Conservation (phyloP, 2,329 filamentous ascomycete species). For the Cercospora zeina region DNA sequence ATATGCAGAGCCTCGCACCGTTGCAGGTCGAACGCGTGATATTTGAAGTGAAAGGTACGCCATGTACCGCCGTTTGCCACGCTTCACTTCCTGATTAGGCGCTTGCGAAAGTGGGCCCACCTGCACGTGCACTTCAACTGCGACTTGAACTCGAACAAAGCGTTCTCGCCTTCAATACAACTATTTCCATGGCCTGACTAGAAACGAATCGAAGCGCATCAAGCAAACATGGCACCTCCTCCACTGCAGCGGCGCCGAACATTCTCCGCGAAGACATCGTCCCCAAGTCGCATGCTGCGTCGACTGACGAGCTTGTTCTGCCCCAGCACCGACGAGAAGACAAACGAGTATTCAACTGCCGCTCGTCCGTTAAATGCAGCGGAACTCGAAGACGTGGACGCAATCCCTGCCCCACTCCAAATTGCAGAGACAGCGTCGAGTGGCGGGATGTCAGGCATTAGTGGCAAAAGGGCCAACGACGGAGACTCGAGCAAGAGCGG, state of each 20-base stretch:
- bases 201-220: neutral
- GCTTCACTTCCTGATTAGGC: neutral
- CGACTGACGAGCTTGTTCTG: neutral
- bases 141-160: neutral
- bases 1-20: neutral
- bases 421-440: neutral
- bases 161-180: neutral
- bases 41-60: neutral
- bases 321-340: neutral
- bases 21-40: neutral
- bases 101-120: neutral
- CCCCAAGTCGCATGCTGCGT: neutral
- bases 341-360: neutral
- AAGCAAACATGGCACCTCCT: neutral
- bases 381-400: neutral
- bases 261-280: neutral
- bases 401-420: neutral
- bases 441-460: neutral
- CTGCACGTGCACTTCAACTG: neutral
- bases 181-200: neutral
- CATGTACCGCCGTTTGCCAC: neutral
- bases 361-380: neutral
- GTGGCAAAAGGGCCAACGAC: neutral
- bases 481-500: neutral
- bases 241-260: neutral